Evolutionary conservation across 2,329 filamentous ascomycete species (phyloP).

Genomic region (Pestalotiopsis sp.): DNA sequence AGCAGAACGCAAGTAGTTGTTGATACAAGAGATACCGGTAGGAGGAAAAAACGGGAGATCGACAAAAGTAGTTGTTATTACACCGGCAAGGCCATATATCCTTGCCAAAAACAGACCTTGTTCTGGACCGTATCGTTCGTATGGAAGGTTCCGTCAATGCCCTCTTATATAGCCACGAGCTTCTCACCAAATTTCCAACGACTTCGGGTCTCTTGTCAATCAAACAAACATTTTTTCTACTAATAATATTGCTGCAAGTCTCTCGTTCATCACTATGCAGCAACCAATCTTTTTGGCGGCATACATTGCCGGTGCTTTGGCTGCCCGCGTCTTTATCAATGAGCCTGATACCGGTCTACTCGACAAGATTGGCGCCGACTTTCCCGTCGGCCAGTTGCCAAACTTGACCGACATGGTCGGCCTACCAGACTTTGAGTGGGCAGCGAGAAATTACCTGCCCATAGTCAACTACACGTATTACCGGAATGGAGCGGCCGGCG

Average conservation of each 20-base stretch:
- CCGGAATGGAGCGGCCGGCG: slow-evolving; percentile 54
- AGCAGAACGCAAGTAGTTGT: background rate
- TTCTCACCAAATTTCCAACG: background rate
- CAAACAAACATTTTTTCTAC: background rate
- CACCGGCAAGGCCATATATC: background rate
- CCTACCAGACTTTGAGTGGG: slow-evolving; percentile 55
- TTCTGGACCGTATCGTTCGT: background rate
- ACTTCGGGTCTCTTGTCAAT: background rate
- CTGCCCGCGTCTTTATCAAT: slow-evolving; percentile 43
- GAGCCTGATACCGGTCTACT: slow-evolving; percentile 47
- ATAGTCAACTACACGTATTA: slow-evolving; percentile 54
- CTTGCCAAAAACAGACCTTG: background rate
- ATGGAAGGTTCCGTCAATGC: background rate
- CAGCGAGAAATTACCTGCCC: slow-evolving; percentile 48
- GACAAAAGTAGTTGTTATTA: background rate
- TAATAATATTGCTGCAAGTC: background rate
- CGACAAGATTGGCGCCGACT: slow-evolving; percentile 33
- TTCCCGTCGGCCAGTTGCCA: slow-evolving; percentile 36
- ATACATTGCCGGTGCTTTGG: slow-evolving; percentile 36
- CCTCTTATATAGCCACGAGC: background rate
- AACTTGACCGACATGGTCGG: slow-evolving; percentile 45
- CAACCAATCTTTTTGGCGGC: slow-evolving; percentile 25
- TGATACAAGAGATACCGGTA: background rate
- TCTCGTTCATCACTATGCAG: slow-evolving; percentile 22
- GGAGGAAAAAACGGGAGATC: background rate